phyloP scores from a whole-genome alignment of 352 stramenopile genomes.

The Phytophthora cryptogea region DNA sequence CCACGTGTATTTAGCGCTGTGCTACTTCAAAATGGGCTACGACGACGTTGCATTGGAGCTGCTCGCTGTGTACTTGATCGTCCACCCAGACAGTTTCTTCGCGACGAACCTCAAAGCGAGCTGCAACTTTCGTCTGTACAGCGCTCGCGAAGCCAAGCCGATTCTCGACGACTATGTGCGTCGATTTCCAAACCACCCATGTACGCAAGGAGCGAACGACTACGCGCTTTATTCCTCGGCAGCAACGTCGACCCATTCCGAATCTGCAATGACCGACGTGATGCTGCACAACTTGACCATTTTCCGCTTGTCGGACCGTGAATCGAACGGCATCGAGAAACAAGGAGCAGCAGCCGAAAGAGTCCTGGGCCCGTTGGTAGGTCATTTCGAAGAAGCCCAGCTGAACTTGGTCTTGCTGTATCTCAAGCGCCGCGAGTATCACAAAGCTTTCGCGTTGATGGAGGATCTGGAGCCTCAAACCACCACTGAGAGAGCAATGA shows the following conservation, averaged over 20 bases:
- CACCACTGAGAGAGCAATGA: slow-evolving; percentile 52
- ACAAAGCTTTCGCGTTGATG: slow-evolving; percentile 59
- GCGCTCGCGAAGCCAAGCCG: slow-evolving; percentile 54
- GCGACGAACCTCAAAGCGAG: slow-evolving; percentile 74
- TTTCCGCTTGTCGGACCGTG: slow-evolving; percentile 38
- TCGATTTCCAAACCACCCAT: slow-evolving; percentile 46
- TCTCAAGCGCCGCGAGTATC: slow-evolving; percentile 52
- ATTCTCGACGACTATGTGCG: slow-evolving; percentile 87
- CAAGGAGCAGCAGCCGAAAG: slow-evolving; percentile 11
- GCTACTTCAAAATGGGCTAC: slow-evolving; percentile 76
- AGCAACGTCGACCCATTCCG: slow-evolving; percentile 2
- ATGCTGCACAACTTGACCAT: slow-evolving; percentile 58
- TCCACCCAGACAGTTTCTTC: slow-evolving; percentile 60
- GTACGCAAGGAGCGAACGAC: slow-evolving; percentile 10
- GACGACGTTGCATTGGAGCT: slow-evolving; percentile 74
- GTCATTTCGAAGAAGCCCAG: slow-evolving; percentile 48
- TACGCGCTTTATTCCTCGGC: neutral
- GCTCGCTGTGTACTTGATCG: slow-evolving; percentile 55
- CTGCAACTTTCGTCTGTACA: slow-evolving; percentile 63
- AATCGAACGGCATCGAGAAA: slow-evolving; percentile 14
- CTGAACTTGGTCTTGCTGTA: slow-evolving; percentile 63
- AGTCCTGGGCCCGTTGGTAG: slow-evolving; percentile 43
- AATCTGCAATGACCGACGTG: slow-evolving; percentile 37
- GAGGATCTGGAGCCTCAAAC: slow-evolving; percentile 55
- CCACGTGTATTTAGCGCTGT: slow-evolving; percentile 77